Conservation (phyloP, 805 yeast species). For the Candida boleticola region DNA sequence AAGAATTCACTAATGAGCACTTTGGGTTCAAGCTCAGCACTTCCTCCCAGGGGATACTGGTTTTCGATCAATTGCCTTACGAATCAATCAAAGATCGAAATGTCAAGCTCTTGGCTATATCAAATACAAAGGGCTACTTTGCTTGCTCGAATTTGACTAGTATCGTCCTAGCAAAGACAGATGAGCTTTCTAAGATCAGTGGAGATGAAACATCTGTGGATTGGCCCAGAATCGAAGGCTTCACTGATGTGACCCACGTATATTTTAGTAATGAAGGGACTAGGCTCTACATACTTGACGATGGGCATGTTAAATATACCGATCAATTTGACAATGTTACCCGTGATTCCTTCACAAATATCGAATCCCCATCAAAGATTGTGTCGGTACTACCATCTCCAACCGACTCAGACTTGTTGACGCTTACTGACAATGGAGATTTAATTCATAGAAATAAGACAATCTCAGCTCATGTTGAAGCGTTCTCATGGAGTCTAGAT, state of each 20-base stretch:
- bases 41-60: slow-evolving; percentile 20
- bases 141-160: slow-evolving; percentile 30
- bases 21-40: slow-evolving; percentile 35
- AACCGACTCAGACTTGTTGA: not conserved
- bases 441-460: not conserved
- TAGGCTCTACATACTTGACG: slow-evolving; percentile 23
- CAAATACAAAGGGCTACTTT: slow-evolving; percentile 21
- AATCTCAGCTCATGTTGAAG: slow-evolving; percentile 5
- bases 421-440: not conserved
- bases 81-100: slow-evolving; percentile 9
- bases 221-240: slow-evolving; percentile 5
- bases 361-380: not conserved
- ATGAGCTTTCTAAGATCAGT: slow-evolving; percentile 12
- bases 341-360: not conserved
- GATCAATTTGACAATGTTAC: not conserved
- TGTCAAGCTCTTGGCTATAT: slow-evolving; percentile 26
- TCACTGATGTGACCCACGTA: slow-evolving; percentile 15
- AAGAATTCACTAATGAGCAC: slow-evolving; percentile 31
- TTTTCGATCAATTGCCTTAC: slow-evolving; percentile 28
- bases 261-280: slow-evolving; percentile 29
- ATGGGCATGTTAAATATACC: slow-evolving; percentile 15
- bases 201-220: not conserved
- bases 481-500: slow-evolving; percentile 13
- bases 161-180: slow-evolving; percentile 25
- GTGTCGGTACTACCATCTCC: not conserved